These are phyloP conservation scores for Kandelia obovata DNA, from an alignment of 345 rosid genomes.

Conservation along the genomic window DNA sequence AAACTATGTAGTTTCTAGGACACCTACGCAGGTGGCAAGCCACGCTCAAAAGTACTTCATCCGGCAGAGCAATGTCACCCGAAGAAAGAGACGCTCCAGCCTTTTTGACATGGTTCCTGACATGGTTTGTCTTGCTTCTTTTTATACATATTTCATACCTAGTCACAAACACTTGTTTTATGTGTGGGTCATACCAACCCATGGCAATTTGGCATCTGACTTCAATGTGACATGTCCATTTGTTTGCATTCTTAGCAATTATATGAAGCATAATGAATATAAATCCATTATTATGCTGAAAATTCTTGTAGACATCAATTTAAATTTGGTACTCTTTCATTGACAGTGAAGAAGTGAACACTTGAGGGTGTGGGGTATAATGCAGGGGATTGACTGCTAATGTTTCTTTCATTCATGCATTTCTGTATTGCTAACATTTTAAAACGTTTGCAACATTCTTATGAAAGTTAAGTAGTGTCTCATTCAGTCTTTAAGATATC, in stretches of 20 bases:
- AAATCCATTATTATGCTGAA: not conserved
- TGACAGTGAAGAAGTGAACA: not conserved
- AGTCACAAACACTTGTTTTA: not conserved
- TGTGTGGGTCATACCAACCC: not conserved
- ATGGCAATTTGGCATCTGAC: not conserved
- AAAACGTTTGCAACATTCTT: not conserved
- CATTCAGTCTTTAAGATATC: not conserved
- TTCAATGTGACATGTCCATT: not conserved
- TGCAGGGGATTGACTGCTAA: not conserved
- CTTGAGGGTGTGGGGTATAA: not conserved
- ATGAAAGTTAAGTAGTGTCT: not conserved
- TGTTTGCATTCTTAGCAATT: not conserved
- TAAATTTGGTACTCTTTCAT: not conserved
- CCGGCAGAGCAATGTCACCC: slow-evolving; percentile 61
- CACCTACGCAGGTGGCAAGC: slow-evolving; percentile 98
- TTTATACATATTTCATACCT: not conserved
- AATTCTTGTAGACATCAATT: not conserved
- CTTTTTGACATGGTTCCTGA: slow-evolving; percentile 92
- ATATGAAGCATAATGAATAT: not conserved
- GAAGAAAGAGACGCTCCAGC: slow-evolving; percentile 95
- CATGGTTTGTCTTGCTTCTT: slow-evolving; percentile 47
- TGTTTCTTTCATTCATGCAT: too few relatives aligned
- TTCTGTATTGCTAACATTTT: not conserved
- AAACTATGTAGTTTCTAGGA: slow-evolving; percentile 71
- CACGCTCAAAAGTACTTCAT: slow-evolving; percentile 98